Percentiles rank a stretch among this genome's conserved stretches.
Conservation (phyloP, 2,329 filamentous ascomycete genomes). For the Ascochyta viciae-villosae region DNA sequence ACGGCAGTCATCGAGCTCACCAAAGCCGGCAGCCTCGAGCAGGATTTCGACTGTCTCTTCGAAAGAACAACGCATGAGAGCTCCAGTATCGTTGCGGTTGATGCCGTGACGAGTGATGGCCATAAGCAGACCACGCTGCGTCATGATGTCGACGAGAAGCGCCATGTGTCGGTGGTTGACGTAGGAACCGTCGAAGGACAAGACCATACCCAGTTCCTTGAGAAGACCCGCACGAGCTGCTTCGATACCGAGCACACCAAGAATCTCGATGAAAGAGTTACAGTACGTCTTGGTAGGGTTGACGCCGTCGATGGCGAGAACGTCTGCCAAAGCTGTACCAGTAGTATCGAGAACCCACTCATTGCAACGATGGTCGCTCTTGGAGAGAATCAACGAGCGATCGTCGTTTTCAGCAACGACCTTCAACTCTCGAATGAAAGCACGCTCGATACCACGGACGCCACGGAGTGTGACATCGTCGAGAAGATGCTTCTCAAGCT, state of each 20-base stretch:
- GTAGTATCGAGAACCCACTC: constrained; percentile 98
- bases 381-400: constrained; percentile 76
- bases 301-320: constrained; percentile 86
- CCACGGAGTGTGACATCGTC: constrained; percentile 91
- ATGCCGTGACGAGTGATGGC: constrained; percentile 98
- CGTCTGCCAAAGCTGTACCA: constrained; percentile 83
- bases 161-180: constrained; percentile 98
- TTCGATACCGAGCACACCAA: constrained; percentile 95
- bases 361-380: constrained; percentile 76
- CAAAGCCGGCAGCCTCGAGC: constrained; percentile 90
- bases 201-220: constrained; percentile 85
- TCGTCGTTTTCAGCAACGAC: constrained; percentile 67
- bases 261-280: constrained; percentile 94
- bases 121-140: constrained; percentile 89
- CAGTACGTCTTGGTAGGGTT: constrained; percentile 86
- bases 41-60: constrained; percentile 99
- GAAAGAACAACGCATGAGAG: constrained; percentile 98
- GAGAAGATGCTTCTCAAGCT: constrained; percentile 84
- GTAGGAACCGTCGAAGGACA: constrained; percentile 98
- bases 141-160: constrained; percentile 97
- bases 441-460: constrained; percentile 85
- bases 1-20: constrained; percentile 95
- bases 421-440: constrained; percentile 75
- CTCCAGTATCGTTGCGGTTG: constrained; percentile 96
- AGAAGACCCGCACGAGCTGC: constrained; percentile 87